phyloP scores from a whole-genome alignment of 345 rosid species.

The Lagerstroemia speciosa region DNA sequence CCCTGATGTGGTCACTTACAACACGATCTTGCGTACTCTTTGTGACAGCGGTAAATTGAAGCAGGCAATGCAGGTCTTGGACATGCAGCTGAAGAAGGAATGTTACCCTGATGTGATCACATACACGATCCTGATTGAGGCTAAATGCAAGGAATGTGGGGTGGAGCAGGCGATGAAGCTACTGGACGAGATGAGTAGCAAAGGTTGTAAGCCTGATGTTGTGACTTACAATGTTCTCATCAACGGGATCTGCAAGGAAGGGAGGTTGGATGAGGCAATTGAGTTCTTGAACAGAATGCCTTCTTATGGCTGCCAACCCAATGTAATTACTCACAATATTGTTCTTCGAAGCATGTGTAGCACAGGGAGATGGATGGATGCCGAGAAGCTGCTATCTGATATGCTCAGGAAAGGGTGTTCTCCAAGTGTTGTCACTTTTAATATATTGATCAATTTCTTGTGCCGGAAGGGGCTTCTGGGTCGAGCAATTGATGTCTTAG shows the following conservation, averaged over 20 bases:
- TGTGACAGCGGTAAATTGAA: constrained; percentile 67
- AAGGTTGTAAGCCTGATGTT: constrained; percentile 75
- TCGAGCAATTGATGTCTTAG: constrained; percentile 68
- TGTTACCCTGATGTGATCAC: constrained; percentile 73
- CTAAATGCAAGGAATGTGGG: constrained; percentile 73
- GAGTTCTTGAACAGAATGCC: constrained; percentile 62
- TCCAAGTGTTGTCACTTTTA: constrained; percentile 86
- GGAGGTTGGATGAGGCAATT: constrained; percentile 77
- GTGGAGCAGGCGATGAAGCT: constrained; percentile 85
- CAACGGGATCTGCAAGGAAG: constrained; percentile 81
- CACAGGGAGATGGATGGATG: constrained; percentile 87
- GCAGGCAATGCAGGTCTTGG: constrained; percentile 73
- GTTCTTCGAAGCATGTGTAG: constrained; percentile 77
- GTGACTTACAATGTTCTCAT: constrained; percentile 80
- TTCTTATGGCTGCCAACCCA: constrained; percentile 63
- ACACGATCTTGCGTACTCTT: constrained; percentile 65
- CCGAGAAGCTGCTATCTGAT: constrained; percentile 62
- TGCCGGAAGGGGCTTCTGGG: constrained; percentile 74
- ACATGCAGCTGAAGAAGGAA: constrained; percentile 45
- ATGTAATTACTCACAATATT: constrained; percentile 69
- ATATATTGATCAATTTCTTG: constrained; percentile 77
- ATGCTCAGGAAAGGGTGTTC: constrained; percentile 72
- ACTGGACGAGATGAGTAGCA: constrained; percentile 70
- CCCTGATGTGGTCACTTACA: constrained; percentile 77
- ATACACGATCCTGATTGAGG: constrained; percentile 77